A percentile compares a stretch with the other conserved stretches of the same genome.
Evolutionary conservation across 2,329 filamentous ascomycete genomes (phyloP).

Genomic region (Trichoderma sp.): DNA sequence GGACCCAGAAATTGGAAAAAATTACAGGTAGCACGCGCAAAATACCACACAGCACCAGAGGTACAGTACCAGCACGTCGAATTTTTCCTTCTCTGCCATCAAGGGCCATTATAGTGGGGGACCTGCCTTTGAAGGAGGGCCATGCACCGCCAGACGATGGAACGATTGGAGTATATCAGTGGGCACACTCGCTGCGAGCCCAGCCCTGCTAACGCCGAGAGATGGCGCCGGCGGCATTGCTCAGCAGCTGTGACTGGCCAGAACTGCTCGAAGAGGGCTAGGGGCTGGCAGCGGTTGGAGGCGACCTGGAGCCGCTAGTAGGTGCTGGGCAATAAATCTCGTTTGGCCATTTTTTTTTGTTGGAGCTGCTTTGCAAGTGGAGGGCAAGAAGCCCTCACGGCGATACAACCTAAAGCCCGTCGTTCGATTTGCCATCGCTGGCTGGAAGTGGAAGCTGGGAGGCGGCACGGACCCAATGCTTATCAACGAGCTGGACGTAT

Average conservation of each 20-base stretch:
- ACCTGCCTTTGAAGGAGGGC: background rate
- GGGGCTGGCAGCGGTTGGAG: background rate
- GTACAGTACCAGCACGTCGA: background rate
- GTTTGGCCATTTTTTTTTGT: background rate
- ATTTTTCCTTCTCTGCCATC: background rate
- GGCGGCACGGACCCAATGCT: background rate
- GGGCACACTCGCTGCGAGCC: background rate
- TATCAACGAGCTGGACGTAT: background rate
- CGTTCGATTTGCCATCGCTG: constrained; percentile 13
- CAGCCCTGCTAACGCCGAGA: background rate
- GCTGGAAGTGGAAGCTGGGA: constrained; percentile 20
- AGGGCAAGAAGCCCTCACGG: constrained; percentile 25
- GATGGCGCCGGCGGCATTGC: background rate
- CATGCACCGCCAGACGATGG: background rate
- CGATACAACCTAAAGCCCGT: constrained; percentile 17
- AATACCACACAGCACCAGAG: background rate
- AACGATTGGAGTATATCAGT: constrained; percentile 3
- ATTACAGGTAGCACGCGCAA: constrained; percentile 16
- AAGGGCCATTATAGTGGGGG: constrained; percentile 4
- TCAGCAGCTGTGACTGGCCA: constrained; percentile 13
- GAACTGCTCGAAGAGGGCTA: constrained; percentile 14
- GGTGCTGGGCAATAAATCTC: constrained; percentile 1
- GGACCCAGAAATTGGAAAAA: constrained; percentile 29
- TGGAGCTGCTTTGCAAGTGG: background rate
- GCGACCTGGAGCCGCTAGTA: background rate